phyloP scores from a whole-genome alignment of 2,329 filamentous ascomycete genomes.

The Corynespora cassiicola region DNA sequence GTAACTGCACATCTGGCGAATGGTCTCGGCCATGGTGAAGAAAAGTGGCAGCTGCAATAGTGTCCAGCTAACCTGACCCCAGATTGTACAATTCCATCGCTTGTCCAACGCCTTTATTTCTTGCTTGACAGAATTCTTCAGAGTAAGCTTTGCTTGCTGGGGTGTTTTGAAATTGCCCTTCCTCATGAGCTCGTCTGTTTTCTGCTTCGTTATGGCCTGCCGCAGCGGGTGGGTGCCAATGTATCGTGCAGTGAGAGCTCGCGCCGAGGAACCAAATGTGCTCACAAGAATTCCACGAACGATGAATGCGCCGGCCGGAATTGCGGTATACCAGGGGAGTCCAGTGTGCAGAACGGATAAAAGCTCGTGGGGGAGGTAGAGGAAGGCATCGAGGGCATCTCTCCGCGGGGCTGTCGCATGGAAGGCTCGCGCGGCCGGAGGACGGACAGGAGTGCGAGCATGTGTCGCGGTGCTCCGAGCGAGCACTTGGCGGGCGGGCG shows the following conservation, averaged over 20 bases:
- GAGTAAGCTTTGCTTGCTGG: slow-evolving; percentile 17
- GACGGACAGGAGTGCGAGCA: slow-evolving; percentile 10
- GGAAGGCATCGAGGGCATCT: slow-evolving; percentile 48
- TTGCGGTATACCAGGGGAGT: slow-evolving; percentile 61
- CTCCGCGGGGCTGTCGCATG: slow-evolving; percentile 53
- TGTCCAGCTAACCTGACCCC: slow-evolving; percentile 33
- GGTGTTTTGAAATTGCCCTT: slow-evolving; percentile 26
- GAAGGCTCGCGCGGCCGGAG: too few species aligned
- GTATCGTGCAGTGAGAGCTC: slow-evolving; percentile 49
- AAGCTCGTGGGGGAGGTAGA: slow-evolving; percentile 53
- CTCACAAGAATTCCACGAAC: slow-evolving; percentile 57
- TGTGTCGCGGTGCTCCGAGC: slow-evolving; percentile 7
- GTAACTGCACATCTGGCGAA: slow-evolving; percentile 42
- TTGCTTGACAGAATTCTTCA: slow-evolving; percentile 26
- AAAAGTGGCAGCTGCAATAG: slow-evolving; percentile 44
- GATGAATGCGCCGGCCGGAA: slow-evolving; percentile 61
- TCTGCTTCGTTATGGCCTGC: slow-evolving; percentile 33
- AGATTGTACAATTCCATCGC: slow-evolving; percentile 36
- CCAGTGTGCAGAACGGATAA: slow-evolving; percentile 60
- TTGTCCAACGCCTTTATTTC: slow-evolving; percentile 29
- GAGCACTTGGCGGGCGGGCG: slow-evolving; percentile 32
- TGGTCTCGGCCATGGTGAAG: slow-evolving; percentile 43
- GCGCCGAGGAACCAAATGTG: slow-evolving; percentile 52
- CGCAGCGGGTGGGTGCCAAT: slow-evolving; percentile 51
- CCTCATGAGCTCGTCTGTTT: slow-evolving; percentile 25